Conservation (phyloP, 192 early-diverging fungal species). For the Gonapodya prolifera region DNA sequence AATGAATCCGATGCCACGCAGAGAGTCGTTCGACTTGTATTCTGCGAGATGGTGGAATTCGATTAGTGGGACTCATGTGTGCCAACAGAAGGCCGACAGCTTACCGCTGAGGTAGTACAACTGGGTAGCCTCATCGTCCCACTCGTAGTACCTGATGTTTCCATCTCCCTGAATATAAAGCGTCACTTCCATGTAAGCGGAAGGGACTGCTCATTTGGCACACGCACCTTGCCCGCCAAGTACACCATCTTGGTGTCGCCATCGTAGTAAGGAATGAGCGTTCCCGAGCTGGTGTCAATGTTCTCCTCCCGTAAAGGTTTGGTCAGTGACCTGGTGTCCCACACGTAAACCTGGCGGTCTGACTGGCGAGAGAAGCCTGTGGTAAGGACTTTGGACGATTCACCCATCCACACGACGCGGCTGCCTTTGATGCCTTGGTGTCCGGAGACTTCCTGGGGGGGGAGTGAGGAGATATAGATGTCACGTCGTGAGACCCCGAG, state of each 20-base stretch:
- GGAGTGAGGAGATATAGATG: background rate
- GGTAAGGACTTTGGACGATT: constrained; percentile 62
- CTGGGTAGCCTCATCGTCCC: constrained; percentile 72
- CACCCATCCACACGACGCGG: constrained; percentile 81
- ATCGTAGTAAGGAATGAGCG: constrained; percentile 97
- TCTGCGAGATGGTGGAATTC: constrained; percentile 21
- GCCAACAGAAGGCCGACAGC: background rate
- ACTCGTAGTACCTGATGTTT: constrained; percentile 98
- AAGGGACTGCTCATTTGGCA: background rate
- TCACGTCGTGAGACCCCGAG: no score
- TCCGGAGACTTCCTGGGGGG: constrained; percentile 47
- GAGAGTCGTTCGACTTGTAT: constrained; percentile 79
- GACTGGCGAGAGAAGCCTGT: constrained; percentile 89
- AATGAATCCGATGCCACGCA: constrained; percentile 85
- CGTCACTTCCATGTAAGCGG: background rate
- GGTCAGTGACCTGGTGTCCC: constrained; percentile 56
- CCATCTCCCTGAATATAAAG: constrained; percentile 66
- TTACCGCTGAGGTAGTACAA: constrained; percentile 58
- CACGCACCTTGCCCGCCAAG: constrained; percentile 75
- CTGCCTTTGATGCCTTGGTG: constrained; percentile 97
- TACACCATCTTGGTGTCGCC: constrained; percentile 79
- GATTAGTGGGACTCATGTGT: no score
- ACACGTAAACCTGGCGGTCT: constrained; percentile 89
- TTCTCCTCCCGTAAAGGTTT: constrained; percentile 58
- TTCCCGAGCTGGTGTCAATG: constrained; percentile 86